Conservation (phyloP, 1,284 basidiomycete species). For the Cryptococcus sp. region DNA sequence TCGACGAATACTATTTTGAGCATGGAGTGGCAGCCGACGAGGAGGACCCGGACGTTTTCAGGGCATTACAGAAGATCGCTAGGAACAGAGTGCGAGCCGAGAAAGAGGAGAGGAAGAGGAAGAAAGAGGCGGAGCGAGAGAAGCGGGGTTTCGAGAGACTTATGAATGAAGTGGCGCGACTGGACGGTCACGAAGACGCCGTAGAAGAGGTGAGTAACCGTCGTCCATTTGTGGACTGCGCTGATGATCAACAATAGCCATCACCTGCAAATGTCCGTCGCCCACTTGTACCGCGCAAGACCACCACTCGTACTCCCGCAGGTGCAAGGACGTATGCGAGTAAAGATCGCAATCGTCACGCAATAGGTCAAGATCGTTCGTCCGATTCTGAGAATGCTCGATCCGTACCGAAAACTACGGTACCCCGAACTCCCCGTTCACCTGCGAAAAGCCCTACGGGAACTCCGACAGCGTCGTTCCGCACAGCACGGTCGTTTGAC, state of each 20-base stretch:
- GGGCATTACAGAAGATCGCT: conserved; percentile 38
- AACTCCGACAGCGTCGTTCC: conserved; percentile 9
- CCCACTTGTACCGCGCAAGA: not conserved
- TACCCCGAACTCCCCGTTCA: not conserved
- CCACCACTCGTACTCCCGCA: conserved; percentile 8
- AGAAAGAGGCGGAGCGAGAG: conserved; percentile 27
- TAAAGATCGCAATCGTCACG: not conserved
- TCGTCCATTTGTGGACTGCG: too few species aligned
- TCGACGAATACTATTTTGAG: conserved; percentile 42
- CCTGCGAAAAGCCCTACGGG: conserved; percentile 7
- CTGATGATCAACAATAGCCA: too few species aligned
- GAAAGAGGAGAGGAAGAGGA: conserved; percentile 27
- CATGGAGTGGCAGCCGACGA: conserved; percentile 38
- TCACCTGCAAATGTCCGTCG: not conserved
- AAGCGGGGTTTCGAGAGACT: conserved; percentile 34
- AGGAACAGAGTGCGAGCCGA: conserved; percentile 28
- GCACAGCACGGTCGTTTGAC: conserved; percentile 10
- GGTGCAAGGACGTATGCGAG: conserved; percentile 16
- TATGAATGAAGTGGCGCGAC: conserved; percentile 18
- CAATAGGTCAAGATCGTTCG: not conserved
- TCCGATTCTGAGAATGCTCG: conserved; percentile 3
- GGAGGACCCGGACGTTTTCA: conserved; percentile 22
- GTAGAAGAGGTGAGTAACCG: conserved; percentile 3
- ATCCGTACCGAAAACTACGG: not conserved
- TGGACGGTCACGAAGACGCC: conserved; percentile 4